These are phyloP conservation scores for Xylaria sp. DNA, from an alignment of 2,329 filamentous ascomycete genomes.

Conservation along the genomic window DNA sequence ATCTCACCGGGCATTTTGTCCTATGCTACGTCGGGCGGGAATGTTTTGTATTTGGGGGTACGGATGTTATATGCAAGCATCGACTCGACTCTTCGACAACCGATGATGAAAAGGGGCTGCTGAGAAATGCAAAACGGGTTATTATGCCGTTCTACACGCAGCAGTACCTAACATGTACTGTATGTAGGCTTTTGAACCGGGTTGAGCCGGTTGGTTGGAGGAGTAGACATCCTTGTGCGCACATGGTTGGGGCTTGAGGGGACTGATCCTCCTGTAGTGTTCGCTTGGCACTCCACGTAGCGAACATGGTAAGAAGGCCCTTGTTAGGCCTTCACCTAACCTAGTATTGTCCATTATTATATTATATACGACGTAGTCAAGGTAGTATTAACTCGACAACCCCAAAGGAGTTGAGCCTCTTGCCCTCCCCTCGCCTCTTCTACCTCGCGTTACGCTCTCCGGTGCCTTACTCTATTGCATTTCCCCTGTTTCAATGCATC, in stretches of 20 bases:
- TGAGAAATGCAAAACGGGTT: not conserved
- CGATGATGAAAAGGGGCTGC: not conserved
- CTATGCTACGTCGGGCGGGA: not conserved
- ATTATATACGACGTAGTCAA: not conserved
- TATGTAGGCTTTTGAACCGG: not conserved
- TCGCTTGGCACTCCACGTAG: conserved; percentile 2
- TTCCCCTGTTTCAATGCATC: not conserved
- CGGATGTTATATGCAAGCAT: not conserved
- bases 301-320: not conserved
- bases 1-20: not conserved
- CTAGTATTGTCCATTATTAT: too few species aligned
- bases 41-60: not conserved
- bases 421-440: not conserved
- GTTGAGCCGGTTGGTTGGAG: not conserved
- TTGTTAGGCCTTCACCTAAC: too few species aligned
- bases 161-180: not conserved
- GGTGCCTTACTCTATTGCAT: not conserved
- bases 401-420: not conserved
- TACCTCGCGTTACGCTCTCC: conserved; percentile 6
- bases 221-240: conserved; percentile 4
- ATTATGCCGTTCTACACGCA: not conserved
- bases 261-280: not conserved
- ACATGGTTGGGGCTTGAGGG: not conserved
- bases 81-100: not conserved
- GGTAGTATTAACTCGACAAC: not conserved